Evolutionary conservation across 768 basidiomycete species (phyloP).

Genomic region (Kwoniella sp.): DNA sequence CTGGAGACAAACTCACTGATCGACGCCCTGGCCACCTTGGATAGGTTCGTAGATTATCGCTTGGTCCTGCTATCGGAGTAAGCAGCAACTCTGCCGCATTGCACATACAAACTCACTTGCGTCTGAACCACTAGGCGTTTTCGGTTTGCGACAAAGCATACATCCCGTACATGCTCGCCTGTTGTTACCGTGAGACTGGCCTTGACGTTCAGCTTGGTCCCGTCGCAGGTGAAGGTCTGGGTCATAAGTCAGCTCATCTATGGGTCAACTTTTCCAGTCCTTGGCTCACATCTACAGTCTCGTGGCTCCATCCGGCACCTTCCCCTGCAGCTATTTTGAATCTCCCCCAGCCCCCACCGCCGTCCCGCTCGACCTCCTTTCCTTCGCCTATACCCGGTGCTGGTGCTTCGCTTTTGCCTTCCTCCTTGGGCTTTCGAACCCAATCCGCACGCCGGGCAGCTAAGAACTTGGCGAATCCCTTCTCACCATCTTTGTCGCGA

Average conservation of each 20-base stretch:
- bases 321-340: constrained; percentile 15
- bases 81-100: no score
- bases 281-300: constrained; percentile 29
- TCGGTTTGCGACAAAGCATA: constrained; percentile 1
- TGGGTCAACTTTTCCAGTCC: not conserved
- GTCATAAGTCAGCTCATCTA: not conserved
- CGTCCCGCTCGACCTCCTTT: constrained; percentile 32
- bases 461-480: constrained; percentile 34
- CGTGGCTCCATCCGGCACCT: constrained; percentile 21
- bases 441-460: constrained; percentile 21
- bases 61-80: no score
- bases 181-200: constrained; percentile 6
- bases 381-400: constrained; percentile 29
- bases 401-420: constrained; percentile 7
- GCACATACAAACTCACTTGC: constrained; percentile 7
- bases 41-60: no score
- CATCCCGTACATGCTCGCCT: not conserved
- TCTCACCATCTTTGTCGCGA: constrained; percentile 9
- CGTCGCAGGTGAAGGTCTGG: constrained; percentile 26
- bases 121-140: not conserved
- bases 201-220: constrained; percentile 13
- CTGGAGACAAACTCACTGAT: no score
- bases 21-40: no score
- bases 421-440: constrained; percentile 7
- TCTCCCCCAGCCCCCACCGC: constrained; percentile 25